Base-by-base conservation (phyloP, 2,329 filamentous ascomycete species). In the Xylaria arbuscula region DNA sequence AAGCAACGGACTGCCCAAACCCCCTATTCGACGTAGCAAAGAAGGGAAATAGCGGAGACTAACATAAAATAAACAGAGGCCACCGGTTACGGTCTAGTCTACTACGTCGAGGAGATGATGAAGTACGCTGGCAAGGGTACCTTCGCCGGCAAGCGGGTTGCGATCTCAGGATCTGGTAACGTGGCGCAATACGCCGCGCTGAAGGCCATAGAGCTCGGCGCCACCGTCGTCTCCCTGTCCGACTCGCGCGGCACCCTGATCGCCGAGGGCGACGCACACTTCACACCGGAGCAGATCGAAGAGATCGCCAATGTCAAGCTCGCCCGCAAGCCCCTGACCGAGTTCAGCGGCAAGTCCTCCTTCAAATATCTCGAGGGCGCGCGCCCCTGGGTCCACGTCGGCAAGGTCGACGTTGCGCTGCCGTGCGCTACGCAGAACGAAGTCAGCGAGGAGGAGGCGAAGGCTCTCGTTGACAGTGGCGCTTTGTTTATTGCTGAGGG, bases 351-450 rank as follows among this genome's bases (percentile, higher is more conserved):
- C 78, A 83, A 83, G 70, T 79, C 82, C 62, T 80, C 84, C 74
- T 95, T 93, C 89, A 91, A 90, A 83, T 98, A 97, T 87, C 85
- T 97, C 74, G 89, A 90, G 73, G 94, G 94, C 74, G 94, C 89
- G 61, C 90, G 96, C 50, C 96, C 96, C 74, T 99, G 96, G 96
- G 86, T 89, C 73, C 92, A 98, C 85, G 92, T 95, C 78, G 93
- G 91, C 80, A 89, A 91, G 79, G 91, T 98, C 79, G 95, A 98
- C 81, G 88, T 98, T 73, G 96, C 93, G 40, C 92, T 98, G 66
- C 96, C 96, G 62, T 94, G 89, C 77, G 96, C 96, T 48, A 98
- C 96, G 69, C 94, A 99, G 87, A 99, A 99, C 86, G 96, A 99
- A 85, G 93, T 99, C 78, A 94, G 88, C 78, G 90, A 90, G 79